These are phyloP conservation scores for Yarrowia osloensis DNA, from an alignment of 805 yeast genomes.

Conservation along the genomic window DNA sequence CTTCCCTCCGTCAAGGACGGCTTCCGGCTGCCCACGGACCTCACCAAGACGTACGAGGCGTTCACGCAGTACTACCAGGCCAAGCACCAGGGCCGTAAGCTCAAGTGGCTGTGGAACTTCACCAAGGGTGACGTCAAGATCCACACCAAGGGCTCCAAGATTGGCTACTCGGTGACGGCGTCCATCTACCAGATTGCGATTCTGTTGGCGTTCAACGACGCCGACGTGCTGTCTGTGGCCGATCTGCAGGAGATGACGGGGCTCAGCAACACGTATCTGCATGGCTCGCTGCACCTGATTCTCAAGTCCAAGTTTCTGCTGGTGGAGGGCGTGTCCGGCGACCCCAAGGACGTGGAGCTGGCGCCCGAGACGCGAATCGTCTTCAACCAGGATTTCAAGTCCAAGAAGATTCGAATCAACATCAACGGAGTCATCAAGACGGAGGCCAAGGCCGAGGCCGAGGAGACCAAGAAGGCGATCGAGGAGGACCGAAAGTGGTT, in stretches of 20 bases:
- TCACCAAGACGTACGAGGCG: conserved; percentile 63
- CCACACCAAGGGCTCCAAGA: conserved; percentile 76
- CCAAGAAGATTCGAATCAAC: conserved; percentile 80
- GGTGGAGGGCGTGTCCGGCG: conserved; percentile 61
- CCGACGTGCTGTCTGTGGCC: conserved; percentile 57
- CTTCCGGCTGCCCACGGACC: conserved; percentile 66
- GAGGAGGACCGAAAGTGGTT: conserved; percentile 83
- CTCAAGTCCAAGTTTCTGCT: conserved; percentile 73
- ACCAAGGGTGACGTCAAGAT: conserved; percentile 91
- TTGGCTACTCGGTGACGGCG: conserved; percentile 59
- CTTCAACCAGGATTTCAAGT: conserved; percentile 77
- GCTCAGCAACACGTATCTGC: conserved; percentile 62
- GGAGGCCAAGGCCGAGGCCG: conserved; percentile 68
- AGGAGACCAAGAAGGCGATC: conserved; percentile 75
- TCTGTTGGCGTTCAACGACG: conserved; percentile 76
- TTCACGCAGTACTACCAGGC: conserved; percentile 68
- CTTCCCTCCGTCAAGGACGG: conserved; percentile 51
- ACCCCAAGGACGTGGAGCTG: conserved; percentile 16
- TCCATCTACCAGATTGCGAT: conserved; percentile 87
- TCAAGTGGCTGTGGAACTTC: conserved; percentile 95
- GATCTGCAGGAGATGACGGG: conserved; percentile 70
- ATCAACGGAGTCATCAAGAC: conserved; percentile 59
- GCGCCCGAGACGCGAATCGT: conserved; percentile 60
- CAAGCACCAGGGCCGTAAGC: conserved; percentile 82
- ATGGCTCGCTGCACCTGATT: conserved; percentile 76